phyloP scores from a whole-genome alignment of 108 stramenopile genomes.

The Nitzschia putrida region DNA sequence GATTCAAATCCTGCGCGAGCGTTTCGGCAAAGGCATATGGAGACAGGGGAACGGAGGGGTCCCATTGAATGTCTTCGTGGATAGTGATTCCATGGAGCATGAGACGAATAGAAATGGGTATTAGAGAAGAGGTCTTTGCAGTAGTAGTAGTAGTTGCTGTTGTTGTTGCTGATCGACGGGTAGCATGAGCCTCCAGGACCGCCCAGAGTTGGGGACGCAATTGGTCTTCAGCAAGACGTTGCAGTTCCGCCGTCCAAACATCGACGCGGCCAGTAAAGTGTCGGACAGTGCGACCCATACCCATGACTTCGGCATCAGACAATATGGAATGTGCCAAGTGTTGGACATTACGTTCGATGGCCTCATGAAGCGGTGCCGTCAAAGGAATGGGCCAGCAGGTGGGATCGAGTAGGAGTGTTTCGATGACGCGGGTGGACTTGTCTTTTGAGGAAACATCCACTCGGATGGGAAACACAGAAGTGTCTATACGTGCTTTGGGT shows the following conservation, averaged over 20 bases:
- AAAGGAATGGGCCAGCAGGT: slow-evolving; percentile 64
- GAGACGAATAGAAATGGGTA: slow-evolving; percentile 49
- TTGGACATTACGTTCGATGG: slow-evolving; percentile 56
- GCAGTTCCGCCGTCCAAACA: slow-evolving; percentile 47
- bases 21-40: slow-evolving; percentile 56
- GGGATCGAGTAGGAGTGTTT: slow-evolving; percentile 67
- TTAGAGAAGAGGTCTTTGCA: neutral
- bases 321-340: slow-evolving; percentile 61
- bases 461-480: slow-evolving; percentile 32
- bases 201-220: slow-evolving; percentile 55
- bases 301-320: slow-evolving; percentile 70
- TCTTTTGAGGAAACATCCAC: slow-evolving; percentile 36
- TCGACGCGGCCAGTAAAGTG: slow-evolving; percentile 74
- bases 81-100: slow-evolving; percentile 36
- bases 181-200: slow-evolving; percentile 11
- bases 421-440: slow-evolving; percentile 50
- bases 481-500: no score
- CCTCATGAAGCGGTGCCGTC: slow-evolving; percentile 32
- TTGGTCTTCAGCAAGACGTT: slow-evolving; percentile 54
- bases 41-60: slow-evolving; percentile 41
- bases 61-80: slow-evolving; percentile 67
- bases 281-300: slow-evolving; percentile 65
- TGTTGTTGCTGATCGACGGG: neutral
- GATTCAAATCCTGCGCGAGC: slow-evolving; percentile 64
- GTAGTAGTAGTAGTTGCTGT: neutral